phyloP scores from a whole-genome alignment of 2,329 filamentous ascomycete species.

The Colletotrichum sp. region DNA sequence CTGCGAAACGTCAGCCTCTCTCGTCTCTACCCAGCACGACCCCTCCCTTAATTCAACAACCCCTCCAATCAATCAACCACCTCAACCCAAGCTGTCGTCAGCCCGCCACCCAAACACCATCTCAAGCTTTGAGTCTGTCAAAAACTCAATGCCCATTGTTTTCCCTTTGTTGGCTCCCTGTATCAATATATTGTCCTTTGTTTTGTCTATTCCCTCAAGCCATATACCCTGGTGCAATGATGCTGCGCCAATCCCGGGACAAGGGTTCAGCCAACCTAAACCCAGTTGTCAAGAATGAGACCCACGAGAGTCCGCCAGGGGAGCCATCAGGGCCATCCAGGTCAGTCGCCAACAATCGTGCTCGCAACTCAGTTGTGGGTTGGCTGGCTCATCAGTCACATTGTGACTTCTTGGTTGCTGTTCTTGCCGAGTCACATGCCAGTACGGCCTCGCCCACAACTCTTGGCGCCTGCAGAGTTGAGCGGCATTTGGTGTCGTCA shows the following conservation, averaged over 20 bases:
- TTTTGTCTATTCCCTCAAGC: not conserved
- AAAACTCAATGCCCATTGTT: not conserved
- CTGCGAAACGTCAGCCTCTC: not conserved
- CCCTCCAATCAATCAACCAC: not conserved
- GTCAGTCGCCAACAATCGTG: not conserved
- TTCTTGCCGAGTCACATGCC: not conserved
- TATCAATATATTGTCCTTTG: not conserved
- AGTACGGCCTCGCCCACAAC: not conserved
- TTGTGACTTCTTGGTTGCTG: not conserved
- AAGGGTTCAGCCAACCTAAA: not conserved
- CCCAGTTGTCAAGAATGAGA: not conserved
- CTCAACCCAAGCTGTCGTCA: not conserved
- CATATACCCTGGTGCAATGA: not conserved
- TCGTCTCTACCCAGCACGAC: not conserved
- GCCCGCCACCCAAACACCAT: not conserved
- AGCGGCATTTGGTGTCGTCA: not conserved
- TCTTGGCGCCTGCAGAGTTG: not conserved
- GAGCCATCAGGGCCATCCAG: not conserved
- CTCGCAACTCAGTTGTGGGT: not conserved
- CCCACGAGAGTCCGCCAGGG: not conserved
- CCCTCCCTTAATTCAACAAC: slow-evolving; percentile 6
- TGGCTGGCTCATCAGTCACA: not conserved
- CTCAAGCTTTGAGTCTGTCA: not conserved
- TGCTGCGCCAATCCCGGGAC: not conserved
- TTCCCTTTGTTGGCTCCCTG: not conserved